phyloP scores from a whole-genome alignment of 805 yeast species.

The Kockiozyma suomiensis region DNA sequence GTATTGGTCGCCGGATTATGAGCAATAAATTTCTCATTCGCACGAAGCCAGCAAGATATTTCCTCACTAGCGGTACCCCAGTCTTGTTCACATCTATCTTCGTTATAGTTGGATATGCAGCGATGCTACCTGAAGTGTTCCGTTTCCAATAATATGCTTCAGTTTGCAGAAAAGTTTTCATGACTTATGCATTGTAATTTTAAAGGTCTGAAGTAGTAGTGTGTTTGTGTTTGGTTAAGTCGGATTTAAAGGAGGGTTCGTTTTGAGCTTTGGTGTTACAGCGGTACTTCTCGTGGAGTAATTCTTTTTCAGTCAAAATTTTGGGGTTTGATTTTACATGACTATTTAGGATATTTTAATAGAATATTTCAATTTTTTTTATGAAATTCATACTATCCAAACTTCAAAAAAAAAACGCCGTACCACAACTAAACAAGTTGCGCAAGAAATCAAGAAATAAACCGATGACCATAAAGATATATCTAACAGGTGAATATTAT shows the following conservation, averaged over 20 bases:
- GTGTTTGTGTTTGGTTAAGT: too few species aligned
- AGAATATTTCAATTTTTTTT: background rate
- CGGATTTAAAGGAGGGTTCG: too few species aligned
- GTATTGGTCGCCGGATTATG: slow-evolving; percentile 22
- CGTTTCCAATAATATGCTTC: slow-evolving; percentile 10
- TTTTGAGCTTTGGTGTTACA: too few species aligned
- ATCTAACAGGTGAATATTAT: slow-evolving; percentile 2
- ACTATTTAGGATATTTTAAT: background rate
- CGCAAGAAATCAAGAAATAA: background rate
- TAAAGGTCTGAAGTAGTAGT: background rate
- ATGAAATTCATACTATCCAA: background rate
- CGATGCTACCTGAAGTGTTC: slow-evolving; percentile 27
- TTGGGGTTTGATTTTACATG: too few species aligned
- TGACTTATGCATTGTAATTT: background rate
- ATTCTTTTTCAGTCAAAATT: too few species aligned
- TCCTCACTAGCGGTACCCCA: slow-evolving; percentile 28
- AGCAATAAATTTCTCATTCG: slow-evolving; percentile 15
- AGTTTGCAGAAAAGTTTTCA: background rate
- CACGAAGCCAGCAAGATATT: slow-evolving; percentile 20
- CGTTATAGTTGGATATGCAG: slow-evolving; percentile 17
- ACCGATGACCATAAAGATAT: background rate
- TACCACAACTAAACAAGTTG: background rate
- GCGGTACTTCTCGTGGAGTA: too few species aligned
- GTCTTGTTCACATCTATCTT: slow-evolving; percentile 16
- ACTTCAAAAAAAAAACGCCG: background rate